phyloP scores from a whole-genome alignment of 139 green algal species.

The Nannochloris sp. region DNA sequence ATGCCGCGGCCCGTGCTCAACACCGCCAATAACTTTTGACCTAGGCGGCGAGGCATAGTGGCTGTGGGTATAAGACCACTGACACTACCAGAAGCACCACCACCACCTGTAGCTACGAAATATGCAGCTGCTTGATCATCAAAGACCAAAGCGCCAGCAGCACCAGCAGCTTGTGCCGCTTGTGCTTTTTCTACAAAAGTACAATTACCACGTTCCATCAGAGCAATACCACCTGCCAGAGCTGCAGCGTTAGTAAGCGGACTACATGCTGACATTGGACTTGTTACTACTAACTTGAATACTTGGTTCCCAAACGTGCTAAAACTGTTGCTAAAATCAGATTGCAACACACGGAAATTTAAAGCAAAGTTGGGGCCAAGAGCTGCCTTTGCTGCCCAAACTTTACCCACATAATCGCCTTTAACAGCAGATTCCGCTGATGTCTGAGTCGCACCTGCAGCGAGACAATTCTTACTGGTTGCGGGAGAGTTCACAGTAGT shows the following conservation, averaged over 20 bases:
- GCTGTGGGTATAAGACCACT: constrained; percentile 30
- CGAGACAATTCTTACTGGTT: constrained; percentile 75
- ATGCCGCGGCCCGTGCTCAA: background rate
- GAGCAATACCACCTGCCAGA: constrained; percentile 39
- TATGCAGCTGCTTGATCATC: constrained; percentile 46
- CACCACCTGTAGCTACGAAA: constrained; percentile 7
- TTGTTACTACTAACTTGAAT: constrained; percentile 8
- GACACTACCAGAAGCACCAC: background rate
- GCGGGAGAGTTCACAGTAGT: constrained; percentile 69
- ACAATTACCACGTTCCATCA: constrained; percentile 59
- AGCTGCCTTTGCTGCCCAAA: background rate
- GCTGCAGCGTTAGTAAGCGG: constrained; percentile 17
- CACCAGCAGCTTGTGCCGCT: constrained; percentile 52
- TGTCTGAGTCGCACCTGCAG: constrained; percentile 65
- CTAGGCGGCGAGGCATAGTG: constrained; percentile 16
- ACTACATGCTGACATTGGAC: constrained; percentile 27
- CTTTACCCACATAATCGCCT: background rate
- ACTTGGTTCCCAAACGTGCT: background rate
- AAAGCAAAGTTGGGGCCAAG: background rate
- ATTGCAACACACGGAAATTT: constrained; percentile 22
- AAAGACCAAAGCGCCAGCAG: constrained; percentile 54
- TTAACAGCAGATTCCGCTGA: background rate
- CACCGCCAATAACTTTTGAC: constrained; percentile 16
- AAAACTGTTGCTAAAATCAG: constrained; percentile 11
- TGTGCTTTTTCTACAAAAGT: constrained; percentile 53